These are phyloP conservation scores for Phoma herbarum DNA, from an alignment of 2,329 filamentous ascomycete genomes.

Conservation along the genomic window DNA sequence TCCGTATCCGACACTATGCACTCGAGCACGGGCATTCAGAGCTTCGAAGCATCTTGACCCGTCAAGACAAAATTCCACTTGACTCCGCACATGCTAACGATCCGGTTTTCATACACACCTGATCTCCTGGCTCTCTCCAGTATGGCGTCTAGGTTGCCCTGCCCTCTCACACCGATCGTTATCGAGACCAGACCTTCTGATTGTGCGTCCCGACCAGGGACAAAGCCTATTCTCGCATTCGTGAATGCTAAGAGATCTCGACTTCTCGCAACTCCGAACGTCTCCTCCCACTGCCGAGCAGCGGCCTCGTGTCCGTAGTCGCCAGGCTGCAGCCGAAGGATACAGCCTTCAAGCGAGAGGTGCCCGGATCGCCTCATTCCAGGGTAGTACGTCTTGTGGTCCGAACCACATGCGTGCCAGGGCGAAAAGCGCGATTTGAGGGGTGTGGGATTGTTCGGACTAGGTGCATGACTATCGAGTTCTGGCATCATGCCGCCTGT, in stretches of 20 bases:
- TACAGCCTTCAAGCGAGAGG: conserved; percentile 48
- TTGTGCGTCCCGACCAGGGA: conserved; percentile 43
- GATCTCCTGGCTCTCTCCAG: conserved; percentile 42
- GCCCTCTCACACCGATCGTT: conserved; percentile 51
- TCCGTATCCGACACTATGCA: not conserved
- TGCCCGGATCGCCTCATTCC: conserved; percentile 51
- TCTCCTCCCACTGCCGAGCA: conserved; percentile 52
- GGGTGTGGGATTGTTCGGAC: conserved; percentile 49
- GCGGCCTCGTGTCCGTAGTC: conserved; percentile 50
- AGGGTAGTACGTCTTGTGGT: conserved; percentile 47
- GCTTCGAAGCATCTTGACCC: conserved; percentile 27
- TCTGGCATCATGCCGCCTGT: conserved; percentile 56
- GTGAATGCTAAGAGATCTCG: conserved; percentile 52
- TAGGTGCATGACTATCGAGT: conserved; percentile 52
- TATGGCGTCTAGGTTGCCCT: conserved; percentile 44
- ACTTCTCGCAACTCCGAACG: conserved; percentile 54
- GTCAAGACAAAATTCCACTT: conserved; percentile 50
- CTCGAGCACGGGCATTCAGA: conserved; percentile 22
- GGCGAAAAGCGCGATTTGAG: conserved; percentile 52
- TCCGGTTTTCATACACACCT: conserved; percentile 45
- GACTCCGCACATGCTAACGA: conserved; percentile 51
- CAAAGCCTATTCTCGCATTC: conserved; percentile 50
- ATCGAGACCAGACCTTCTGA: conserved; percentile 52
- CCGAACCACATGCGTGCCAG: conserved; percentile 56
- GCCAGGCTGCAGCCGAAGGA: conserved; percentile 50